Conservation (phyloP, 306 rosid genomes). For the Vicia faba region DNA sequence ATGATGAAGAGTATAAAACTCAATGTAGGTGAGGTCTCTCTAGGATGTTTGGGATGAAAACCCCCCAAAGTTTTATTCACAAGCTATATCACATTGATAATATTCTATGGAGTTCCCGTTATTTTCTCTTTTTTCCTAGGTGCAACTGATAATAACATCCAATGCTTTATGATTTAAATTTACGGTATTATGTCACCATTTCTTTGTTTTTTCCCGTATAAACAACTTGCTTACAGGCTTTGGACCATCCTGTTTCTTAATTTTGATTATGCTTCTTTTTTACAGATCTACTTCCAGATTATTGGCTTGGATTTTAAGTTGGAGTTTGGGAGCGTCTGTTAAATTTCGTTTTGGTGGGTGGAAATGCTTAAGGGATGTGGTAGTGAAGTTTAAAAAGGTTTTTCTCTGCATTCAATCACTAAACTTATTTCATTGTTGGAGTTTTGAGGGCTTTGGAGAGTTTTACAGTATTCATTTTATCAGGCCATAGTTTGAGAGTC, state of each 20-base stretch:
- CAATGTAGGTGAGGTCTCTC: neutral
- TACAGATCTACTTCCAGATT: constrained; percentile 84
- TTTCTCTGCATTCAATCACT: constrained; percentile 35
- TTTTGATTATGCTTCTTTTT: constrained; percentile 26
- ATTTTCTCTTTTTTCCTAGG: neutral
- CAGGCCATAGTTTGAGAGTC: constrained; percentile 21
- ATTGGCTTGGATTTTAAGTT: constrained; percentile 90
- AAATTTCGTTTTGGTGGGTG: constrained; percentile 92
- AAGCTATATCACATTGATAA: constrained; percentile 13
- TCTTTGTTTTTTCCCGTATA: neutral
- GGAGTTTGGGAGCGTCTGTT: constrained; percentile 82
- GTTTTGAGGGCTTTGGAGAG: constrained; percentile 24
- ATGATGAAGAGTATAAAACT: neutral
- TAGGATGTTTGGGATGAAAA: constrained; percentile 22
- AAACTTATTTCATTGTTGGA: constrained; percentile 26
- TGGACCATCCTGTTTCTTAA: constrained; percentile 32
- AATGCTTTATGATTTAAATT: constrained; percentile 31
- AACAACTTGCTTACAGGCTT: neutral
- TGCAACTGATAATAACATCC: constrained; percentile 14
- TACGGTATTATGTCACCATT: constrained; percentile 18
- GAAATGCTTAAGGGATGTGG: constrained; percentile 86
- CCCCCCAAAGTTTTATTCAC: neutral
- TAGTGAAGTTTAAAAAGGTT: constrained; percentile 93
- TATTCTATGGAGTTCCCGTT: constrained; percentile 19
- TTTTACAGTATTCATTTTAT: constrained; percentile 20